A percentile compares a stretch with the other conserved stretches of the same genome.
phyloP scores from a whole-genome alignment of 2,329 filamentous ascomycete genomes.

The Dactylellina drechsleri region DNA sequence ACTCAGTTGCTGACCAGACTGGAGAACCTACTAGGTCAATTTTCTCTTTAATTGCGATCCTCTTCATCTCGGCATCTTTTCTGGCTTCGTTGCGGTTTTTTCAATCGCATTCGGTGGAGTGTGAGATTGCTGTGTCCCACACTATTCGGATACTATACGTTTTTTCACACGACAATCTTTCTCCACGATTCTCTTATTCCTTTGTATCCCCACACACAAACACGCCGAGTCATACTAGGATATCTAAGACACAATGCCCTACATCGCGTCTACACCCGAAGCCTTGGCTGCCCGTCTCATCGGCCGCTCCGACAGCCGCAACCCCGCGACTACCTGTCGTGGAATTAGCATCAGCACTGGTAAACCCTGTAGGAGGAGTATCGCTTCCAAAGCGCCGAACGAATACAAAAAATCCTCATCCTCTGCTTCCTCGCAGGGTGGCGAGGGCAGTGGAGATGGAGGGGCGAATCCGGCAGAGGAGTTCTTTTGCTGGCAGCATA shows the following conservation, averaged over 20 bases:
- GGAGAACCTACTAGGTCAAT: too few species aligned
- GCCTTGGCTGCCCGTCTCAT: slow-evolving; percentile 68
- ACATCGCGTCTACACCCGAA: slow-evolving; percentile 79
- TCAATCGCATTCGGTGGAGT: too few species aligned
- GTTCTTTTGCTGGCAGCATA: slow-evolving; percentile 96
- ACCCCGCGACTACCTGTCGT: slow-evolving; percentile 84
- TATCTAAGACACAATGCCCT: slow-evolving; percentile 67
- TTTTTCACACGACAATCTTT: too few species aligned
- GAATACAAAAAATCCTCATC: slow-evolving; percentile 58
- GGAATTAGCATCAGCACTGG: slow-evolving; percentile 81
- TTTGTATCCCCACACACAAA: neutral
- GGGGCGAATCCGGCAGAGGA: slow-evolving; percentile 68
- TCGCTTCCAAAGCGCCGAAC: slow-evolving; percentile 66
- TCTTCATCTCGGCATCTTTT: too few species aligned
- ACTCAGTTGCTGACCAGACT: too few species aligned
- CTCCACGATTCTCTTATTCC: neutral
- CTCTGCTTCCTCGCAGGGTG: slow-evolving; percentile 55
- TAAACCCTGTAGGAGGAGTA: slow-evolving; percentile 80
- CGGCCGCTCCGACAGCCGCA: slow-evolving; percentile 82
- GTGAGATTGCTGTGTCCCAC: too few species aligned
- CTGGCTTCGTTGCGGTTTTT: too few species aligned
- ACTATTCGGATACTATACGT: too few species aligned
- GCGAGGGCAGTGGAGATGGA: slow-evolving; percentile 59
- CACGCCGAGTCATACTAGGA: neutral
- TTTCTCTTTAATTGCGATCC: too few species aligned